A percentile compares a stretch with the other conserved stretches of the same genome.
These are phyloP conservation scores for Sechiopsis laciniata DNA, from an alignment of 306 rosid species.

Conservation along the genomic window DNA sequence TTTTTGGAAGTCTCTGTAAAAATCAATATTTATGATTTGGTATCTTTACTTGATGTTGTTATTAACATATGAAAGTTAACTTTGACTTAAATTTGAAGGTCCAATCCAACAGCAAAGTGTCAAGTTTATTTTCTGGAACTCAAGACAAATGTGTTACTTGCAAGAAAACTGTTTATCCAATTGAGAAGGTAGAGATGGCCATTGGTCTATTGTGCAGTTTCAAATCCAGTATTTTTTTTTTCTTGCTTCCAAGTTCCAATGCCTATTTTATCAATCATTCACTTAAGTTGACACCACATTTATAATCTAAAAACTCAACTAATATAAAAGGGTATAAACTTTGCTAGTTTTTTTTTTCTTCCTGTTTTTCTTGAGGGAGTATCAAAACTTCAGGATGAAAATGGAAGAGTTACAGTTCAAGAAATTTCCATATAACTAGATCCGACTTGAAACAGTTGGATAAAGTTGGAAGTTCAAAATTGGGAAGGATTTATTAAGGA, in stretches of 20 bases:
- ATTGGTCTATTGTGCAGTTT: neutral
- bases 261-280: neutral
- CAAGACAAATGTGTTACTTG: slow-evolving; percentile 88
- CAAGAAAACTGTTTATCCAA: slow-evolving; percentile 80
- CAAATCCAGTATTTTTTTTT: neutral
- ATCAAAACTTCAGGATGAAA: too few relatives aligned
- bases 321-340: neutral
- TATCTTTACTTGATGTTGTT: neutral
- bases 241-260: slow-evolving; percentile 12
- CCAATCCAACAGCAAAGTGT: slow-evolving; percentile 55
- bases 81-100: slow-evolving; percentile 39
- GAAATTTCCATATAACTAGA: neutral
- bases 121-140: slow-evolving; percentile 76
- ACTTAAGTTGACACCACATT: neutral
- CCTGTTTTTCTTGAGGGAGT: slow-evolving; percentile 3
- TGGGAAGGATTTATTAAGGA: neutral
- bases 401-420: neutral
- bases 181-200: slow-evolving; percentile 60
- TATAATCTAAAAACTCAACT: neutral
- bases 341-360: neutral
- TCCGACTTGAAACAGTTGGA: too few relatives aligned
- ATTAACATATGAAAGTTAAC: neutral
- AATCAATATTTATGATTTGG: neutral
- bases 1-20: neutral
- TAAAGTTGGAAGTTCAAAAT: too few relatives aligned